Evolutionary conservation across 371 early-diverging fungal species (phyloP).

Genomic region (Paraphysoderma sedebokerense): DNA sequence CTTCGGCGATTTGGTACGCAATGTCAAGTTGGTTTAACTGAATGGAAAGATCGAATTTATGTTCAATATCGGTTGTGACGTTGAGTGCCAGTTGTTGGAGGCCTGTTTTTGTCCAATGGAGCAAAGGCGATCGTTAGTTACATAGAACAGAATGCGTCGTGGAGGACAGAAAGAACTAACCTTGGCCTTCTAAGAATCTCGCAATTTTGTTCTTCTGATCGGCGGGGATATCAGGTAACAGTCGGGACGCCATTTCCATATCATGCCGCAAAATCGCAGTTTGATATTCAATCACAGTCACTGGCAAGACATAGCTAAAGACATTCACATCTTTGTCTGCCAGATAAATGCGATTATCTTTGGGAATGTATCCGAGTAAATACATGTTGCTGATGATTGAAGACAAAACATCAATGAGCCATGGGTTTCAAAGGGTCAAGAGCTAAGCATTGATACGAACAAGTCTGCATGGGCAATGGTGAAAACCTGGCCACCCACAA

Average conservation of each 20-base stretch:
- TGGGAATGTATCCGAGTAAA: conserved; percentile 81
- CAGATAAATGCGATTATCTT: conserved; percentile 83
- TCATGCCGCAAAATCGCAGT: conserved; percentile 88
- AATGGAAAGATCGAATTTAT: conserved; percentile 86
- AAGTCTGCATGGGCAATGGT: conserved; percentile 88
- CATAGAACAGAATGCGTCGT: not conserved
- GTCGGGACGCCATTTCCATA: conserved; percentile 49
- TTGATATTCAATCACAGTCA: conserved; percentile 88
- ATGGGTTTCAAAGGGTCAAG: not conserved
- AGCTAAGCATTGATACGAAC: conserved; percentile 10
- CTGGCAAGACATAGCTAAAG: conserved; percentile 74
- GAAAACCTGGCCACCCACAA: conserved; percentile 80
- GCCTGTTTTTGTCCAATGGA: conserved; percentile 16
- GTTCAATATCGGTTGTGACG: conserved; percentile 83
- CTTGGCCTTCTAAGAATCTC: conserved; percentile 81
- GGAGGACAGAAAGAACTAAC: conserved; percentile 2
- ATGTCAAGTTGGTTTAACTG: conserved; percentile 62
- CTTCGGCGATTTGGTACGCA: conserved; percentile 72
- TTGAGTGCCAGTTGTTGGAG: conserved; percentile 78
- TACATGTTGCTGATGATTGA: conserved; percentile 43
- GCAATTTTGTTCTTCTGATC: conserved; percentile 83
- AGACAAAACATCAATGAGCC: not conserved
- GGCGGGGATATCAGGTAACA: conserved; percentile 66
- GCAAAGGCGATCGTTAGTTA: not conserved
- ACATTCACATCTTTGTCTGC: conserved; percentile 86